Base-by-base conservation (phyloP, 1,139 yeast species). In the Ogataea hybrid region DNA sequence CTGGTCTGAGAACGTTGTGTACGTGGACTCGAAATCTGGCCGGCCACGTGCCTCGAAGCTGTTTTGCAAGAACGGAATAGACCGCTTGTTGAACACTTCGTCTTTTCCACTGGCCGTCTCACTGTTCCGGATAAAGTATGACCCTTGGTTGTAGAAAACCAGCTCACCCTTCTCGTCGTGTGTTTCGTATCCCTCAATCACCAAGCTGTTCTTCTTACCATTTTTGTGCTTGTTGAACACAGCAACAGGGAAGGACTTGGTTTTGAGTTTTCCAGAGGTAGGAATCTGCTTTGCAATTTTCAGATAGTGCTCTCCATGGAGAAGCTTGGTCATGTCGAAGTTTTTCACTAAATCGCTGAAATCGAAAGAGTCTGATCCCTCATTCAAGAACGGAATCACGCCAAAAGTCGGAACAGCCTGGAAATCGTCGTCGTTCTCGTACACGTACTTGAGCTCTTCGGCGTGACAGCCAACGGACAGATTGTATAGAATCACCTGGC, bases 241-340 rank as follows among this genome's bases (percentile, higher is more conserved):
- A 29, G 85, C 86, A 44, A 90, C 70, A 36, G 96, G 90, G 49
- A 64, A 69, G 48, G 78, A 75, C 32, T 74, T 71, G 14, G 95
- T 85, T 49, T 67, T 74, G 40, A 89, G 63, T 2, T 68, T 64
- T 10, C 81, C 92, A 25, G 64, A 58, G 5, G 85, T 78, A 52
- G 96, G 95, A 45, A 92, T 72, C 51, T 95, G 95, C 64, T 84
- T 79, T 54, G 76, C 76, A 51, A 92, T 68, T 67, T 81, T 90
- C 56, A 90, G 72, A 65, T 85, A 92, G 64, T 92, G 97, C 68
- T 92, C 98, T 50, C 98, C 98, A 63, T 92, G 97, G 57, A 92
- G 74, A 61, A 92, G 75, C 68, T 83, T 74, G 81, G 84, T 79
- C 53, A 95, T 96, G 69, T 87, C 87, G 73, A 87, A 90, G 68